A percentile compares a stretch with the other conserved stretches of the same genome.
phyloP scores from a whole-genome alignment of 805 yeast genomes.

The Sungouiozyma ichnusensis region DNA sequence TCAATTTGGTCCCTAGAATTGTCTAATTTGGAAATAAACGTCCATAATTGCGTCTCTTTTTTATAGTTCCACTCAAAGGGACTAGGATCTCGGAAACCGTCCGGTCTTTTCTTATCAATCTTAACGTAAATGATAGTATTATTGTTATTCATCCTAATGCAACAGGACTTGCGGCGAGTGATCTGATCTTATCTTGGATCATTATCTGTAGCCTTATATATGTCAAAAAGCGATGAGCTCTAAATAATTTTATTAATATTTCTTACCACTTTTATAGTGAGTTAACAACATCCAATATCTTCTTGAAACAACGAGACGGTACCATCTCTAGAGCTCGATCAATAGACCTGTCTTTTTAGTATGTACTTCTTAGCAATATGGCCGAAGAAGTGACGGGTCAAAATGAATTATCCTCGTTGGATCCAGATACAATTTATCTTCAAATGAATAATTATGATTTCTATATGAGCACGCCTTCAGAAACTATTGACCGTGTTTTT shows the following conservation, averaged over 20 bases:
- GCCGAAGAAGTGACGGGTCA: not conserved
- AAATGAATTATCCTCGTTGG: constrained; percentile 3
- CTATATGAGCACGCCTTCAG: constrained; percentile 46
- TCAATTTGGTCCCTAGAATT: constrained; percentile 17
- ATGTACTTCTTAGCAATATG: not conserved
- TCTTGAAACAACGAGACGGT: too few species aligned
- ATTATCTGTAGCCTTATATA: too few species aligned
- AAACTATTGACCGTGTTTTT: constrained; percentile 40
- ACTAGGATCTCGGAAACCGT: constrained; percentile 33
- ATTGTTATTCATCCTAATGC: constrained; percentile 19
- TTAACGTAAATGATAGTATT: constrained; percentile 35
- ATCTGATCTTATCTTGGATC: too few species aligned
- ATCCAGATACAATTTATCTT: constrained; percentile 27
- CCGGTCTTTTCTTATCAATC: constrained; percentile 32
- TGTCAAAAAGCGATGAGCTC: not conserved
- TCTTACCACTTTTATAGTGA: not conserved
- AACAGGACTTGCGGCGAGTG: too few species aligned
- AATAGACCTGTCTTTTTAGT: too few species aligned
- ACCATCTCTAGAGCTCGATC: too few species aligned
- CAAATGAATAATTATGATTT: constrained; percentile 58
- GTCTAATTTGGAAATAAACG: constrained; percentile 17
- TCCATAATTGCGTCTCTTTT: constrained; percentile 27
- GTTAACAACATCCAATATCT: not conserved
- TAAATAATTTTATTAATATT: too few species aligned
- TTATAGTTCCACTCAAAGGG: constrained; percentile 25